Base-by-base conservation (phyloP, 1,139 yeast genomes). In the Lodderomyces pseudojiufengensis region DNA sequence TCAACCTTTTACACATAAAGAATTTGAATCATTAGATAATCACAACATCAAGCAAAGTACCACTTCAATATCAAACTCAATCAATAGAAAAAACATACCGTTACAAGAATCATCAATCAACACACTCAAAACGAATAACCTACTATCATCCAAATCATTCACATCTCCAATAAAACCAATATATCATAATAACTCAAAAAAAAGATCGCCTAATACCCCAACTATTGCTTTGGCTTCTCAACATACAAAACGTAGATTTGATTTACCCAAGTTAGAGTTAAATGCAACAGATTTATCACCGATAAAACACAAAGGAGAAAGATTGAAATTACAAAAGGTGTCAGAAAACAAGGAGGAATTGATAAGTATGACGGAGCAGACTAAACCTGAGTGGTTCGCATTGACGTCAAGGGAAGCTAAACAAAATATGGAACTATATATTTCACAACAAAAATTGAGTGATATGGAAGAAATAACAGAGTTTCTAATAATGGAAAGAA, bases 401-500 rank as follows among this genome's bases (percentile, higher is more conserved):
- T 5, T 3, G 9, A 32, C 36, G 7, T 14, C 15, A 7, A 20
- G 7, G 9, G 43, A 33, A 24, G 27, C 31, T 9, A 50, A 51
- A 11, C 32, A 46, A 20, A 42, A 44, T 18, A 50, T 48, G 33
- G 42, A 44, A 38, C 45, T 44, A 26, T 52, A 54, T 54, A 21
- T 48, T 15, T 27, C 50, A 29, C 20, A 40, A 18, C 42, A 46
- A 30, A 36, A 37, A 27, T 35, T 50, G 24, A 28, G 36, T 7
- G 42, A 44, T 27, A 37, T 39, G 7, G 36, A 41, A 27, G 46
- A 45, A 23, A 34, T 41, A 9, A 38, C 45, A 22, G 37, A 43
- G 26, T 53, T 50, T 32, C 29, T 52, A 43, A 42, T 38, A 27
- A 16, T 52, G 32, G 57, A 53, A 37, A 39, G 50, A 24, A 38